phyloP scores from a whole-genome alignment of 2,329 filamentous ascomycete genomes.

The Aphanoascus verrucosus region DNA sequence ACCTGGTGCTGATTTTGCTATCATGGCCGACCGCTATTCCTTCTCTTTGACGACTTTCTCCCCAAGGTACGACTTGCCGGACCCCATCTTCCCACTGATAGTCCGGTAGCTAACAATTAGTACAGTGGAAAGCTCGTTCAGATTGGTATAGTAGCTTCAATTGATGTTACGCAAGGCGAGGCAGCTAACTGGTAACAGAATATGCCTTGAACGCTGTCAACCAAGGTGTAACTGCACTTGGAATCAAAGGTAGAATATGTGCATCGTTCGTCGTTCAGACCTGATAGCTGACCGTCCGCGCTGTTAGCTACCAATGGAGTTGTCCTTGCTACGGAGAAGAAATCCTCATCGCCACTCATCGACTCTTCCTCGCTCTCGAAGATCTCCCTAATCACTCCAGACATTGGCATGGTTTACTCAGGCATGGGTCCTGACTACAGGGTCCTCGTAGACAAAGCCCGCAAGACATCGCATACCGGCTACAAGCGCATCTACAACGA shows the following conservation, averaged over 20 bases:
- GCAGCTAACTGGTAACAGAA: conserved; percentile 48
- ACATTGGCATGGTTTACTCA: conserved; percentile 99
- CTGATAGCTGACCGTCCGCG: conserved; percentile 5
- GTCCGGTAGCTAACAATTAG: conserved; percentile 36
- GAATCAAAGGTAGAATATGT: conserved; percentile 74
- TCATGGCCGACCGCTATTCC: conserved; percentile 96
- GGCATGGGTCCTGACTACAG: conserved; percentile 99
- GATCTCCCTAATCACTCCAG: conserved; percentile 93
- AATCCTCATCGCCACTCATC: conserved; percentile 93
- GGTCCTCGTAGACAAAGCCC: conserved; percentile 91
- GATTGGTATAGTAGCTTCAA: conserved; percentile 57
- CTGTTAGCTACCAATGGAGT: conserved; percentile 86
- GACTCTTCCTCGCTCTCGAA: conserved; percentile 92
- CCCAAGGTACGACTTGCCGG: conserved; percentile 62
- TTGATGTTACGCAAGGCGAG: background rate
- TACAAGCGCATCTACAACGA: conserved; percentile 99
- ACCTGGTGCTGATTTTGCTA: conserved; percentile 19
- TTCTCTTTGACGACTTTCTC: conserved; percentile 99
- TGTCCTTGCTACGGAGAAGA: conserved; percentile 98
- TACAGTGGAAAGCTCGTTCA: conserved; percentile 94
- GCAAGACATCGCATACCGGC: conserved; percentile 93
- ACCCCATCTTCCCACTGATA: conserved; percentile 9
- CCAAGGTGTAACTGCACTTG: conserved; percentile 94
- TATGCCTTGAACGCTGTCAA: conserved; percentile 99
- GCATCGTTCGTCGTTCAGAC: conserved; percentile 1